Base-by-base conservation (phyloP, 2,329 filamentous ascomycete species). In the Fusarium austroafricanum region DNA sequence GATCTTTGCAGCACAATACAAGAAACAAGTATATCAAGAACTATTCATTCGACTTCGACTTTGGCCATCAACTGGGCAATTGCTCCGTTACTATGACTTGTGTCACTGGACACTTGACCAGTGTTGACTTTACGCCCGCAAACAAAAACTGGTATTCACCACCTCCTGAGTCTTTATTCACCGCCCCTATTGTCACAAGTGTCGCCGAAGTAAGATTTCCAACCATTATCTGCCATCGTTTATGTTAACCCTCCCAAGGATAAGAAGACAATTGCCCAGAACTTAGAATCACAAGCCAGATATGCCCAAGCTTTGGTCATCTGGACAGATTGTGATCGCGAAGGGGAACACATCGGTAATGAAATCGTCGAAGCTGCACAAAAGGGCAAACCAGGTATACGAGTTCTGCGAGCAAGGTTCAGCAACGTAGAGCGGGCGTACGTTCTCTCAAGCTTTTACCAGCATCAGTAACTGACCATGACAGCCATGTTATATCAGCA, bases 321-420 rank as follows among this genome's bases (percentile, higher is more conserved):
- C 72, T 99, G 96, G 96, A 99, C 96, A 1, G 96, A 99, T 84
- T 98, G 96, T 79, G 96, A 99, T 83, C 89, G 94, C 55, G 96
- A 99, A 83, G 96, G 96, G 35, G 96, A 99, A 78, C 92, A 98
- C 76, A 99, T 99, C 71, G 96, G 96, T 9, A 86, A 91, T 38
- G 95, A 99, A 78, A 95, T 99, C 63, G 90, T 93, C 43, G 87
- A 92, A 52, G 90, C 95, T 60, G 96, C 96, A 7, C 83, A 84
- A 45, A 89, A 89, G 73, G 90, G 87, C 11, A 98, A 97, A 67
- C 79, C 84, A 11, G 83, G 83, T 2, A 89, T 99, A 40, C 85
- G 93, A 64, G 87, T 97, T 58, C 96, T 93, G 75, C 87, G 96
- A 72, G 96, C 96, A 15, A 90, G 84, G 62, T 99, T 99, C 80